Base-by-base conservation (phyloP, 2,329 filamentous ascomycete species). In the Capronia americana region DNA sequence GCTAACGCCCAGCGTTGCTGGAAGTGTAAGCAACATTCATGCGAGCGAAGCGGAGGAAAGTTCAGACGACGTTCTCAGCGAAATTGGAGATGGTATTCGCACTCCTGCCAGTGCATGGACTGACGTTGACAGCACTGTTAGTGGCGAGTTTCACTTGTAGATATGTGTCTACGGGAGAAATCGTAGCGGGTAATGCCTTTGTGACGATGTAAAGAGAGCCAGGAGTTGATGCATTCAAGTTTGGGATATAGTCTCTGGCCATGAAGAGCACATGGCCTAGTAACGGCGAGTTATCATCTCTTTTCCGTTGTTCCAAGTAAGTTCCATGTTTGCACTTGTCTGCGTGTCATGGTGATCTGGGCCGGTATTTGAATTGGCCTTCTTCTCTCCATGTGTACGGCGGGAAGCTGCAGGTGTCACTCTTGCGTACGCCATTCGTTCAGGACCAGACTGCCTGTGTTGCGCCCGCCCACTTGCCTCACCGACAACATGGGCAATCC, bases 81-180 rank as follows among this genome's bases (percentile, higher is more conserved):
- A 76, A 24, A 64, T 70, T 58, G 74, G 66, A 28, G 73, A 73
- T 63, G 73, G 71, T 10, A 70, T 75, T 30, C 73, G 69, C 44
- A 76, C 75, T 11, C 75, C 75, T 32, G 73, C 71, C 23, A 76
- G 73, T 66, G 67, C 66, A 1, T 76, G 75, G 75, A 75, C 75
- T 30, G 75, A 76, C 54, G 74, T 76, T 4, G 75, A 71, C 14
- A 76, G 74, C 64, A 68, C 70, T n/a, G 71, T 75, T 20, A 76
- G 75, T 62, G 73, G 71, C 28, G 72, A 72, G 38, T 62, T 64
- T 34, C 51, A 64, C 20, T 55, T 57, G 65, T 64, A 59, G 58
- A 67, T 64, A 53, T 17, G 46, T 30, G n/a, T 28, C 14, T 48
- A 6, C n/a, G 14, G 28, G 53, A 34, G 57, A 7, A 17, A 30